Evolutionary conservation across 2,329 filamentous ascomycete species (phyloP).

Genomic region (Colletotrichum neosansevieriae): DNA sequence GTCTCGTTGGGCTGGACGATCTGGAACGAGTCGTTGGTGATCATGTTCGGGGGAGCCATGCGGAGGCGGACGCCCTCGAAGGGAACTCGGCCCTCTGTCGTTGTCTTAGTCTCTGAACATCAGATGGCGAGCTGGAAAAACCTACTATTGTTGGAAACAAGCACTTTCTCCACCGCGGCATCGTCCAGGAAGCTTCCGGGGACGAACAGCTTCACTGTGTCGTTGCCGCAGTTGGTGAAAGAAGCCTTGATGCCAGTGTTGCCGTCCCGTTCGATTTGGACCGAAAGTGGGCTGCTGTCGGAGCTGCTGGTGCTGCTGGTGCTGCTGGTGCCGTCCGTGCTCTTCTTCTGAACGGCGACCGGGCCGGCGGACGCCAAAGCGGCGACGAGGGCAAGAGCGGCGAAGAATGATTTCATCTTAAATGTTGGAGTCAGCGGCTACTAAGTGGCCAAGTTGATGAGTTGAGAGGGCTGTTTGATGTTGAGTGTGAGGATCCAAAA

Average conservation of each 20-base stretch:
- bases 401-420: slow-evolving; percentile 52
- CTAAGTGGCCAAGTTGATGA: slow-evolving; percentile 3
- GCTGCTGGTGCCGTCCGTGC: too few relatives aligned
- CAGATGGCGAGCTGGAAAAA: too few relatives aligned
- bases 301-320: too few relatives aligned
- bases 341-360: too few relatives aligned
- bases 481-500: slow-evolving; percentile 7
- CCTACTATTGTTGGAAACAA: slow-evolving; percentile 57
- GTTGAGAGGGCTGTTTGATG: slow-evolving; percentile 1
- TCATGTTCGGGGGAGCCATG: slow-evolving; percentile 55
- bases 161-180: slow-evolving; percentile 61
- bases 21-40: slow-evolving; percentile 58
- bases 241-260: slow-evolving; percentile 61
- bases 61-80: slow-evolving; percentile 65
- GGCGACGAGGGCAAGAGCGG: slow-evolving; percentile 49
- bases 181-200: slow-evolving; percentile 62
- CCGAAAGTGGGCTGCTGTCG: slow-evolving; percentile 40
- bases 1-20: slow-evolving; percentile 57
- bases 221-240: slow-evolving; percentile 60
- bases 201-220: slow-evolving; percentile 59
- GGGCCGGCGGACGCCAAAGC: slow-evolving; percentile 47
- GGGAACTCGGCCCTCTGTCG: slow-evolving; percentile 14
- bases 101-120: neutral
- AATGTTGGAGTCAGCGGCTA: slow-evolving; percentile 4
- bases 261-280: slow-evolving; percentile 54